These are phyloP conservation scores for Hibiscus syriacus DNA, from an alignment of 345 rosid species.

Conservation along the genomic window DNA sequence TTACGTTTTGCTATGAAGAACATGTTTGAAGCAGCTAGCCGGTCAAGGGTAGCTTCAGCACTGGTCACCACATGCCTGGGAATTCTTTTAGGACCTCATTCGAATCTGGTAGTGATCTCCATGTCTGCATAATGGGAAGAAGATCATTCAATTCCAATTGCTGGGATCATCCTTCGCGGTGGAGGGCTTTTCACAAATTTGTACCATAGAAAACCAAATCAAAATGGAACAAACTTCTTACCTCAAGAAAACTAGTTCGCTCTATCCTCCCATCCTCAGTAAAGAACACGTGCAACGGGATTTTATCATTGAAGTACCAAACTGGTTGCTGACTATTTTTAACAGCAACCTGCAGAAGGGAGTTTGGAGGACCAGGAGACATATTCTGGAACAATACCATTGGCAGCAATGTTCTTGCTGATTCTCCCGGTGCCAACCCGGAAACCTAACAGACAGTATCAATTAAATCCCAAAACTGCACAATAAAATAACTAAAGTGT, in stretches of 20 bases:
- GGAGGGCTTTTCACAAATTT: neutral
- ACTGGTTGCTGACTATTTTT: conserved; percentile 96
- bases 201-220: neutral
- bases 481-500: neutral
- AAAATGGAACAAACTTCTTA: conserved; percentile 20
- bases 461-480: conserved; percentile 7
- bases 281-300: conserved; percentile 61
- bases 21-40: conserved; percentile 66
- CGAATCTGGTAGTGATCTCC: conserved; percentile 96
- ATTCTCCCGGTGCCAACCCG: conserved; percentile 73
- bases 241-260: conserved; percentile 94
- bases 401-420: conserved; percentile 66
- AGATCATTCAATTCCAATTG: neutral
- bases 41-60: conserved; percentile 62
- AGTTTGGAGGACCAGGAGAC: conserved; percentile 82
- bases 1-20: conserved; percentile 95
- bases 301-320: conserved; percentile 81
- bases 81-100: conserved; percentile 83
- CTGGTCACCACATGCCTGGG: conserved; percentile 49
- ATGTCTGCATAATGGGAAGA: conserved; percentile 42
- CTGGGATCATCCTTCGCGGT: neutral
- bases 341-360: conserved; percentile 91
- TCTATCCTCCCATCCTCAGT: conserved; percentile 95
- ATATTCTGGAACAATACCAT: conserved; percentile 89
- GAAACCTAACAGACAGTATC: conserved; percentile 49